Percentiles rank a stretch among this genome's conserved stretches.
These are phyloP conservation scores for Senecio squalidus DNA, from an alignment of 140 eudicot genomes.

Conservation along the genomic window DNA sequence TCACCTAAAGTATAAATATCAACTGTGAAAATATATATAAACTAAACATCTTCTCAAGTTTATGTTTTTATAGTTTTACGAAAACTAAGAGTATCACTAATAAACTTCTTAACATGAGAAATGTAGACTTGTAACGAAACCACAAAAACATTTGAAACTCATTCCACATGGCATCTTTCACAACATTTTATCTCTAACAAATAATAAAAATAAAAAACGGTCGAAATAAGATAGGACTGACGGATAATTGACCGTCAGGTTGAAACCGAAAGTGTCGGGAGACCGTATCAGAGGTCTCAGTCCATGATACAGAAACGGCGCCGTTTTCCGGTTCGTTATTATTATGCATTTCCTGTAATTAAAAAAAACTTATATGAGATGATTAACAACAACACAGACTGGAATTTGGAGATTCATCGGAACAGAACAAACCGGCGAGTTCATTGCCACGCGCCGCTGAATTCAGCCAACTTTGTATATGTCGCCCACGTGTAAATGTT, in stretches of 20 bases:
- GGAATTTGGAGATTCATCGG: too few relatives aligned
- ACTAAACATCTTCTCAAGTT: neutral
- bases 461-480: too few relatives aligned
- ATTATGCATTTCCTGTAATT: slow-evolving; percentile 1
- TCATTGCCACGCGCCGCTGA: too few relatives aligned
- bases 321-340: slow-evolving; percentile 5
- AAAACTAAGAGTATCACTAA: neutral
- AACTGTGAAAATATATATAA: too few relatives aligned
- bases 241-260: slow-evolving; percentile 60
- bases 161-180: too few relatives aligned
- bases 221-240: slow-evolving; percentile 18
- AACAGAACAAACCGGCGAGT: too few relatives aligned
- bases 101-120: too few relatives aligned
- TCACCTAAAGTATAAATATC: slow-evolving; percentile 44
- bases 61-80: neutral
- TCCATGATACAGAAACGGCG: slow-evolving; percentile 59
- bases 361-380: neutral
- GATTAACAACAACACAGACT: neutral
- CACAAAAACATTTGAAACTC: too few relatives aligned
- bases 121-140: too few relatives aligned
- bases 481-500: too few relatives aligned
- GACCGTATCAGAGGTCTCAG: slow-evolving; percentile 70
- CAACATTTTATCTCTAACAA: too few relatives aligned
- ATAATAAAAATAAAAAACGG: neutral
- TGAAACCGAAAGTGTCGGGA: slow-evolving; percentile 59